Conservation (phyloP, 352 stramenopile species). For the Globisporangium spinosum region DNA sequence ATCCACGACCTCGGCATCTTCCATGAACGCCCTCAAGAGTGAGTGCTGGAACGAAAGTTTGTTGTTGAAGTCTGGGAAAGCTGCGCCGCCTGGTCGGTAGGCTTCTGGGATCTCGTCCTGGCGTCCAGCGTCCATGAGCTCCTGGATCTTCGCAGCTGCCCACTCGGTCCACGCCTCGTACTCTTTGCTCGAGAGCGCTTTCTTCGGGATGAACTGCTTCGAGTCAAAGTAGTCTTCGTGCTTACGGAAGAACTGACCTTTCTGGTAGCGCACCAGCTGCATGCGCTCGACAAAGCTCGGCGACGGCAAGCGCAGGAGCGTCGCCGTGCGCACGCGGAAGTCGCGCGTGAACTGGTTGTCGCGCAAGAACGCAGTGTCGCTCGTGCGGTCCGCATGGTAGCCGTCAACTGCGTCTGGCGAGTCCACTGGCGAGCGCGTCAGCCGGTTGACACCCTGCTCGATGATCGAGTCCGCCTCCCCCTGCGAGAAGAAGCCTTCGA, state of each 20-base stretch:
- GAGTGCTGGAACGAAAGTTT: slow-evolving; percentile 46
- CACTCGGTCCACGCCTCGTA: slow-evolving; percentile 49
- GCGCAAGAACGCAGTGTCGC: slow-evolving; percentile 63
- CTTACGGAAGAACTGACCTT: slow-evolving; percentile 69
- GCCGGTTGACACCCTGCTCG: slow-evolving; percentile 35
- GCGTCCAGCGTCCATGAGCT: slow-evolving; percentile 15
- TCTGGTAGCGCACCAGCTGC: slow-evolving; percentile 70
- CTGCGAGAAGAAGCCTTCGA: slow-evolving; percentile 59
- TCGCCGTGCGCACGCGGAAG: slow-evolving; percentile 46
- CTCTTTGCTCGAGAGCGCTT: slow-evolving; percentile 33
- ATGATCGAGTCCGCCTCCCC: slow-evolving; percentile 60
- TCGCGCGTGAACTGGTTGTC: slow-evolving; percentile 63
- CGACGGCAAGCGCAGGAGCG: slow-evolving; percentile 46
- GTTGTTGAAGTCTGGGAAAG: slow-evolving; percentile 49
- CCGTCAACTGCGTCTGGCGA: slow-evolving; percentile 49
- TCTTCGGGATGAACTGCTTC: slow-evolving; percentile 53
- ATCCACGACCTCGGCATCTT: slow-evolving; percentile 38
- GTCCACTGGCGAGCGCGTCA: slow-evolving; percentile 58
- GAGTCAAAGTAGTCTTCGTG: slow-evolving; percentile 78
- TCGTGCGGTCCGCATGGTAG: slow-evolving; percentile 62
- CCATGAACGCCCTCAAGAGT: slow-evolving; percentile 47
- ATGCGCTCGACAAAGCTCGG: slow-evolving; percentile 46
- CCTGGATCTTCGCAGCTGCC: slow-evolving; percentile 36
- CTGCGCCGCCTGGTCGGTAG: slow-evolving; percentile 30
- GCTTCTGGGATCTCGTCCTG: slow-evolving; percentile 29